Evolutionary conservation across 2,329 filamentous ascomycete species (phyloP), one percentile per base, ranked within the genome.

Genomic region (Sporothrix mexicana): DNA sequence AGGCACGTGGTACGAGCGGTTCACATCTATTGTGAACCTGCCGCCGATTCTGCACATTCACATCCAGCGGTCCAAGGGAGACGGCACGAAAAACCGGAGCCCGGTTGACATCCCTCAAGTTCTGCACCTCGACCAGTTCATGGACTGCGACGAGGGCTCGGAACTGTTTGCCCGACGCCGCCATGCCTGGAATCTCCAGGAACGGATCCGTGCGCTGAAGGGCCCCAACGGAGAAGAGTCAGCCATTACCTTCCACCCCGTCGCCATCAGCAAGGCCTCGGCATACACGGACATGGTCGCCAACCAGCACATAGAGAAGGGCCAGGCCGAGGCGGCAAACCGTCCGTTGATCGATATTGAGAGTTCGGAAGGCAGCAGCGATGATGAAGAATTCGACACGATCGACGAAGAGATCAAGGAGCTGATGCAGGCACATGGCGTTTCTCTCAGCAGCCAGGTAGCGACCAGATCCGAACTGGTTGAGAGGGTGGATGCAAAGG

Each of bases 31-130:
- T 75, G 88, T 88, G 74, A 86, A 86, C n/a, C 84, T 95, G 12
- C 94, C 96, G 0, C 94, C 95, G 0, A 88, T 99, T 45, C 84
- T 98, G 20, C 95, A 98, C 78, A 90, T 99, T 61, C 92, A 94
- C 76, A 93, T 99, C 45, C 94, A 97, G 79, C 90, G 96, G 5
- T 91, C 93, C 3, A 90, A 92, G 73, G 93, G 90, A 69, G 91
- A 93, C 75, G 86, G 87, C 7, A 86, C 86, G 59, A 97, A 97
- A 79, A 94, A 94, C 41, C 90, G 89, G 71, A 90, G 94, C 74
- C 89, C 93, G 12, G 88, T 99, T 13, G 86, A 89, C 23, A 89
- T 99, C n/a, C 90, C 92, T 4, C 91, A 96, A 76, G 91, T 87
- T 1, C 86, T 99, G 13, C 97, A 93, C 79, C 85, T 99, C 70